phyloP scores from a whole-genome alignment of 306 rosid genomes.

The Trifolium pratense region DNA sequence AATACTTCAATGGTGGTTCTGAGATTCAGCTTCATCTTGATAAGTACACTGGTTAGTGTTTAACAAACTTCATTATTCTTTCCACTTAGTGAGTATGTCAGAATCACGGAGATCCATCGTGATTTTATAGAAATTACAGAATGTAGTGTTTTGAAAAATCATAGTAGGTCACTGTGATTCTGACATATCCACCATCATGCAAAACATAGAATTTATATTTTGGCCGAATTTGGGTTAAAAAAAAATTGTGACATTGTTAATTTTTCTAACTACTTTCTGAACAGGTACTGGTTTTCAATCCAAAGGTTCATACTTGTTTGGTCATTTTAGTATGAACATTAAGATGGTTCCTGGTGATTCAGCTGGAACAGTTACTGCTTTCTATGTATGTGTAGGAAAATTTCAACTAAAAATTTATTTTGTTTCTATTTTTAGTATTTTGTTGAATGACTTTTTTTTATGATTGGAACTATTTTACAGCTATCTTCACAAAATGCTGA shows the following conservation, averaged over 20 bases:
- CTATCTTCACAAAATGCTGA: slow-evolving; percentile 80
- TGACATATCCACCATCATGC: too few species aligned
- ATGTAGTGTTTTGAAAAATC: too few species aligned
- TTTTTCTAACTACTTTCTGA: background rate
- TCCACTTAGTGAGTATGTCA: too few species aligned
- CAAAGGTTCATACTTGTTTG: slow-evolving; percentile 83
- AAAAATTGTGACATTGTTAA: background rate
- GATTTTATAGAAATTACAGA: too few species aligned
- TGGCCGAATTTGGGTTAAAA: too few species aligned
- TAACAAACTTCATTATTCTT: background rate
- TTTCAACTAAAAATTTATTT: background rate
- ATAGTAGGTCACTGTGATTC: too few species aligned
- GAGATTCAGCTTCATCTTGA: slow-evolving; percentile 78
- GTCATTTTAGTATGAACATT: slow-evolving; percentile 85
- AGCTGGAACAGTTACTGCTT: slow-evolving; percentile 90
- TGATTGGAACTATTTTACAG: slow-evolving; percentile 47
- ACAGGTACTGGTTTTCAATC: slow-evolving; percentile 91
- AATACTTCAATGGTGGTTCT: slow-evolving; percentile 75
- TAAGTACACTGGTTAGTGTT: slow-evolving; percentile 71
- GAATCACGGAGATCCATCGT: too few species aligned
- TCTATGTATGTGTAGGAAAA: slow-evolving; percentile 75
- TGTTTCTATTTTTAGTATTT: background rate
- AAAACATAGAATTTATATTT: too few species aligned
- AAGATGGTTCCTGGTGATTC: slow-evolving; percentile 80
- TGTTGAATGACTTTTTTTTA: background rate